Conservation (phyloP, 2,329 filamentous ascomycete genomes). For the Cladorrhinum sp. region DNA sequence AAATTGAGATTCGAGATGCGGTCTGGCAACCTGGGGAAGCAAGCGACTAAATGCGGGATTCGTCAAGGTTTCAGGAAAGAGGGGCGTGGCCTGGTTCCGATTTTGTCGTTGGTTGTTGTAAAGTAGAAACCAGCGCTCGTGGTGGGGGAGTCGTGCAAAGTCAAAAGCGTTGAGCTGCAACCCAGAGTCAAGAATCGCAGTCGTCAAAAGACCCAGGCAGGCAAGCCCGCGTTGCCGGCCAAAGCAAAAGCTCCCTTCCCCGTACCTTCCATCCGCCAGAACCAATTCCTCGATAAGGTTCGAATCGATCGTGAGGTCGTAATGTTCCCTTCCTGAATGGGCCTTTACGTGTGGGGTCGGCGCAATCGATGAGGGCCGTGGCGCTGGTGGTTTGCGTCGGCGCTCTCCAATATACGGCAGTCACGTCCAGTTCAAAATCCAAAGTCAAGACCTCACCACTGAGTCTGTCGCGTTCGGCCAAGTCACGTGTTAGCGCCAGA, state of each 20-base stretch:
- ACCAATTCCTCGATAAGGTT: not conserved
- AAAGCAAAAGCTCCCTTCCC: conserved; percentile 32
- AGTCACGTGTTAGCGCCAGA: conserved; percentile 17
- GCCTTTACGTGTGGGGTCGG: not conserved
- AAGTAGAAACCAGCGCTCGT: conserved; percentile 20
- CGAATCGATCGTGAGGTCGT: not conserved
- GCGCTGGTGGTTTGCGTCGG: not conserved
- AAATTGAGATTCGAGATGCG: not conserved
- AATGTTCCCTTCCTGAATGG: not conserved
- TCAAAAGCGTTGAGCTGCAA: not conserved
- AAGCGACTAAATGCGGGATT: not conserved
- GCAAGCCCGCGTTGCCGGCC: conserved; percentile 31
- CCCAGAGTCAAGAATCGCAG: not conserved
- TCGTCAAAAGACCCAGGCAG: conserved; percentile 16
- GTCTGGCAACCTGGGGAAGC: not conserved
- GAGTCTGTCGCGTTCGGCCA: conserved; percentile 23
- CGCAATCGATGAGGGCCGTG: conserved; percentile 11
- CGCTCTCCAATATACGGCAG: conserved; percentile 1
- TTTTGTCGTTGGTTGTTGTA: conserved; percentile 15
- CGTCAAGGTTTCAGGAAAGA: not conserved
- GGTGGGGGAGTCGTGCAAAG: not conserved
- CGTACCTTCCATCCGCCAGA: conserved; percentile 23
- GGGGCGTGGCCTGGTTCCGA: not conserved
- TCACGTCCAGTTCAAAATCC: conserved; percentile 17
- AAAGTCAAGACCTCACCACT: conserved; percentile 10